phyloP scores from a whole-genome alignment of 352 stramenopile genomes.

The Pythium pyrilobum region DNA sequence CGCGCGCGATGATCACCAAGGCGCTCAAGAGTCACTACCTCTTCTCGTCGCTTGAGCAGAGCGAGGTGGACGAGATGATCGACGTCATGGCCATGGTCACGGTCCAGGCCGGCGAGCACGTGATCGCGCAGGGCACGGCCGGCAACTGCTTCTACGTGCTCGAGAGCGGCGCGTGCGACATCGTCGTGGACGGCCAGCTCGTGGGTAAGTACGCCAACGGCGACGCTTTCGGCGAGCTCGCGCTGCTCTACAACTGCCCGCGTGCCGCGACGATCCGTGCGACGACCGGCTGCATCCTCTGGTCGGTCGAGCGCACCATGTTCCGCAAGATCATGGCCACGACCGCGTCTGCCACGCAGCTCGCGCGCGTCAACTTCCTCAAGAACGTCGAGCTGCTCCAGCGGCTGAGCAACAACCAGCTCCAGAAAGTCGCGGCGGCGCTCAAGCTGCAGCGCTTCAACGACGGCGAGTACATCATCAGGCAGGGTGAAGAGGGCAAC shows the following conservation, averaged over 20 bases:
- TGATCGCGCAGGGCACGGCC: conserved; percentile 78
- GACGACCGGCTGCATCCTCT: conserved; percentile 83
- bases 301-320: conserved; percentile 89
- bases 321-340: conserved; percentile 83
- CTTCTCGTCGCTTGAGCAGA: conserved; percentile 69
- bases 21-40: conserved; percentile 81
- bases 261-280: conserved; percentile 91
- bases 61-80: conserved; percentile 80
- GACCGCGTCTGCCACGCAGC: conserved; percentile 64
- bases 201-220: conserved; percentile 75
- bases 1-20: conserved; percentile 69
- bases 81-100: conserved; percentile 79
- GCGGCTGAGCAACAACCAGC: conserved; percentile 83
- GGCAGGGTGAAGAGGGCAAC: conserved; percentile 92
- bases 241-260: conserved; percentile 95
- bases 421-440: conserved; percentile 79
- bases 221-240: conserved; percentile 94
- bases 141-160: conserved; percentile 94
- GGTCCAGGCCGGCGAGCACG: conserved; percentile 48
- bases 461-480: conserved; percentile 91
- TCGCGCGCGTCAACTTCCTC: conserved; percentile 86
- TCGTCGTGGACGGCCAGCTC: conserved; percentile 75
- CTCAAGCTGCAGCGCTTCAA: conserved; percentile 84
- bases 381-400: conserved; percentile 93
- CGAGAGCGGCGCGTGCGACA: conserved; percentile 84